phyloP scores from a whole-genome alignment of 768 basidiomycete species.

The Suillus ampliporus region DNA sequence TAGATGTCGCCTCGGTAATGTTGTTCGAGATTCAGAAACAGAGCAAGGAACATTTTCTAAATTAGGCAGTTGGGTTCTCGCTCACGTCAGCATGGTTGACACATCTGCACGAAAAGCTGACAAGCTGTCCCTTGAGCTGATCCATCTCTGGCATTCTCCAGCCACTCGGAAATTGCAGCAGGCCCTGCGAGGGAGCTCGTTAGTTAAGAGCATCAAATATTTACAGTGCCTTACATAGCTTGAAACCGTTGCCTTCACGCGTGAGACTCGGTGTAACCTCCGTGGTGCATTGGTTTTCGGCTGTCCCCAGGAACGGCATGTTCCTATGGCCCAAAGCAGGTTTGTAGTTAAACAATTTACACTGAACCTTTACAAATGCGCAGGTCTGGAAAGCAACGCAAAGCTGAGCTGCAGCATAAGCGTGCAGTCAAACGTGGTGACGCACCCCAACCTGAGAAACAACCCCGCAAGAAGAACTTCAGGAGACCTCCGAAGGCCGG shows the following conservation, averaged over 20 bases:
- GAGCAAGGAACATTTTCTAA: neutral
- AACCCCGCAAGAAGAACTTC: conserved; percentile 29
- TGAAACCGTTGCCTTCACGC: neutral
- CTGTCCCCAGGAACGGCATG: neutral
- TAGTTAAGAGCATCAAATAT: too few relatives aligned
- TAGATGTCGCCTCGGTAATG: neutral
- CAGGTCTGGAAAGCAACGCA: conserved; percentile 73
- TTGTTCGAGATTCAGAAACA: neutral
- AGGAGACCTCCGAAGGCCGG: conserved; percentile 9
- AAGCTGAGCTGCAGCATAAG: conserved; percentile 74
- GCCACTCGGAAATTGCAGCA: neutral
- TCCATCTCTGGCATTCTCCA: conserved; percentile 13
- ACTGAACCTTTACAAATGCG: neutral
- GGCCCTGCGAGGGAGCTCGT: too few relatives aligned
- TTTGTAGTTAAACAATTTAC: neutral
- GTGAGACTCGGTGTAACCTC: neutral
- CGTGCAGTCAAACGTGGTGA: conserved; percentile 88
- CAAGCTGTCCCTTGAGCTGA: conserved; percentile 8
- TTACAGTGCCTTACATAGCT: neutral
- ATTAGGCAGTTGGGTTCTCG: neutral
- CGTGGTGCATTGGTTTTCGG: neutral
- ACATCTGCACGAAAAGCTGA: conserved; percentile 5
- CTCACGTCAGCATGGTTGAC: neutral
- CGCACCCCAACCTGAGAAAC: conserved; percentile 42
- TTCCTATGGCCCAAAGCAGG: too few relatives aligned